Evolutionary conservation across 352 stramenopile genomes (phyloP).

Genomic region (Globisporangium cystogenes): DNA sequence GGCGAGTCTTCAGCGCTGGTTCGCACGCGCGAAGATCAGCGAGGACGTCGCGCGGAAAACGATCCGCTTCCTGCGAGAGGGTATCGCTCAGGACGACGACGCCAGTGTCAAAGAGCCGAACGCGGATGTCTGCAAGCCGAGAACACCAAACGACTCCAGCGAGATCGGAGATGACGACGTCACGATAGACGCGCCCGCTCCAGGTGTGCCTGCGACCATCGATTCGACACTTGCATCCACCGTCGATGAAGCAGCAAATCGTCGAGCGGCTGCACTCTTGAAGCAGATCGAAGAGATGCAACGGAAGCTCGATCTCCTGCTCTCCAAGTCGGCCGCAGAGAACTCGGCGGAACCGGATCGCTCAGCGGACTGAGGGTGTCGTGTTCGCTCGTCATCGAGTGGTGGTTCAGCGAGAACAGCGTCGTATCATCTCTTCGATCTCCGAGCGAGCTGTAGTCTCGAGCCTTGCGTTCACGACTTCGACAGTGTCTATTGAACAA

Average conservation of each 20-base stretch:
- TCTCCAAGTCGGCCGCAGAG: slow-evolving; percentile 3
- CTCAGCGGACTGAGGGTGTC: too few species aligned
- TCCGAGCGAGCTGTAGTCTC: too few species aligned
- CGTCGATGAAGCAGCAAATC: slow-evolving; percentile 15
- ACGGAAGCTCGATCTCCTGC: slow-evolving; percentile 21
- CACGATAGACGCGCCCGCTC: neutral
- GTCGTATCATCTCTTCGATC: too few species aligned
- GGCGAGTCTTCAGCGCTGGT: neutral
- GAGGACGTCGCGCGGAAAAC: neutral
- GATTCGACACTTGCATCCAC: neutral
- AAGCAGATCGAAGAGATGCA: slow-evolving; percentile 14
- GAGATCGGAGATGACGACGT: neutral
- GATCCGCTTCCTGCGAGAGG: neutral
- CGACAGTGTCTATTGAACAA: too few species aligned
- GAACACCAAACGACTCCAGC: neutral
- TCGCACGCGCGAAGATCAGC: neutral
- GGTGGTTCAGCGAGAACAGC: too few species aligned
- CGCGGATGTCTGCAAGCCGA: neutral
- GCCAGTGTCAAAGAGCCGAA: neutral
- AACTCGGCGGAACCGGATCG: neutral
- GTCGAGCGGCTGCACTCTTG: neutral
- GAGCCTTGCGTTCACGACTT: too few species aligned
- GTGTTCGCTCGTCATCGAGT: too few species aligned
- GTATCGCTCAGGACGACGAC: neutral
- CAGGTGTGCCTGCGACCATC: neutral